Percentiles rank a stretch among this genome's conserved stretches.
Conservation (phyloP, 768 basidiomycete genomes). For the Trametes cingulata region DNA sequence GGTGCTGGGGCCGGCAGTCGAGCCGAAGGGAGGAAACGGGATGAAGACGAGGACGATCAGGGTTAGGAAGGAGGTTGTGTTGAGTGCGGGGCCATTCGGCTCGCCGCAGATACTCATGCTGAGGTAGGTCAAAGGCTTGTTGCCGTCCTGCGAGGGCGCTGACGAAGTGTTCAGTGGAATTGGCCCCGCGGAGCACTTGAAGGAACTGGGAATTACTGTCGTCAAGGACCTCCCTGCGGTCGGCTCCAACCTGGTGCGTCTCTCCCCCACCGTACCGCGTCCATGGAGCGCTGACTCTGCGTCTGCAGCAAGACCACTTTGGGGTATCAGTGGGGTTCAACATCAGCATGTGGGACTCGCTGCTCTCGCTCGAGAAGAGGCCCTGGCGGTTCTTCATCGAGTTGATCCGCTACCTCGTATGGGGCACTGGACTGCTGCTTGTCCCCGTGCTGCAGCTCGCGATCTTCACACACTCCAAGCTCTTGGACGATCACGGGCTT, state of each 20-base stretch:
- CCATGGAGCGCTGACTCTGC: not conserved
- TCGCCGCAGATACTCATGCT: conserved; percentile 44
- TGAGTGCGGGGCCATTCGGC: conserved; percentile 27
- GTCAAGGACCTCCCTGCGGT: conserved; percentile 30
- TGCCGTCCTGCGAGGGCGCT: not conserved
- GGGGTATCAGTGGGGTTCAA: conserved; percentile 37
- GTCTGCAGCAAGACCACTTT: conserved; percentile 41
- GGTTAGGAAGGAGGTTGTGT: conserved; percentile 26
- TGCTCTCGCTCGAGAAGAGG: conserved; percentile 29
- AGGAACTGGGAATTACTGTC: conserved; percentile 22
- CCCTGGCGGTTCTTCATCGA: conserved; percentile 34
- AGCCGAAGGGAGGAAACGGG: not conserved
- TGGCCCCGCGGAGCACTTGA: conserved; percentile 26
- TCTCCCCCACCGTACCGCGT: not conserved
- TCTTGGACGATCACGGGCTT: conserved; percentile 28
- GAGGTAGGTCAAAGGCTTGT: conserved; percentile 12
- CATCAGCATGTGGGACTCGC: conserved; percentile 35
- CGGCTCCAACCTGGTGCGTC: conserved; percentile 28
- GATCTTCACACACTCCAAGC: conserved; percentile 33
- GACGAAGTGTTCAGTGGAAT: conserved; percentile 23
- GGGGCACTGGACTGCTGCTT: conserved; percentile 37
- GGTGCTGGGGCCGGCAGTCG: conserved; percentile 5
- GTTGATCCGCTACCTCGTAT: conserved; percentile 35
- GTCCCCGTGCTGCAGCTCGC: conserved; percentile 34
- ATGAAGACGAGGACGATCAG: conserved; percentile 1